phyloP scores from a whole-genome alignment of 2,329 filamentous ascomycete genomes.

The Colletotrichum brevisporum region DNA sequence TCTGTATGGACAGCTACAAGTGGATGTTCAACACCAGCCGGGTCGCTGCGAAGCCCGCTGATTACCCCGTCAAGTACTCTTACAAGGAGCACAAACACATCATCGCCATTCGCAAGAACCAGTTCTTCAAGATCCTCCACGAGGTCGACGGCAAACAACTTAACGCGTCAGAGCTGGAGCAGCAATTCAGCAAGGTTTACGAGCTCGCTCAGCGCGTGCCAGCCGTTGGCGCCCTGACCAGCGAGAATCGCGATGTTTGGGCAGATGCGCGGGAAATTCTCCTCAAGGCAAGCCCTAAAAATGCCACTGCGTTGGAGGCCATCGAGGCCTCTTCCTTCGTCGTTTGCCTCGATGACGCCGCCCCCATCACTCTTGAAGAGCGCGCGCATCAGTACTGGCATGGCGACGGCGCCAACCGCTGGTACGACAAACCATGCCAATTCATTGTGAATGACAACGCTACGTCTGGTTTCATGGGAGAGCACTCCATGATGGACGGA shows the following conservation, averaged over 20 bases:
- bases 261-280: constrained; percentile 85
- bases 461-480: constrained; percentile 96
- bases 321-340: constrained; percentile 93
- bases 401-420: constrained; percentile 94
- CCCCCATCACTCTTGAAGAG: constrained; percentile 94
- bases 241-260: constrained; percentile 95
- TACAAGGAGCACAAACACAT: constrained; percentile 86
- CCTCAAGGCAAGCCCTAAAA: constrained; percentile 81
- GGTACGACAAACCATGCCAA: constrained; percentile 98
- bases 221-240: constrained; percentile 87
- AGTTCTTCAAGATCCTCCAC: constrained; percentile 93
- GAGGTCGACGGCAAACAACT: constrained; percentile 87
- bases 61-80: constrained; percentile 87
- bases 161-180: constrained; percentile 89
- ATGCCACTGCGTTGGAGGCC: constrained; percentile 81
- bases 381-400: constrained; percentile 98
- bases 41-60: constrained; percentile 84
- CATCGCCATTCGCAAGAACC: constrained; percentile 92
- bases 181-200: constrained; percentile 89
- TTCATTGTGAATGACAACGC: constrained; percentile 99
- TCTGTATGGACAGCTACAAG: constrained; percentile 98
- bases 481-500: constrained; percentile 99
- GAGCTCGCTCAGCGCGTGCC: constrained; percentile 79
- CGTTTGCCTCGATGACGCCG: constrained; percentile 92
- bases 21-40: constrained; percentile 99